Base-by-base conservation (phyloP, 169 alveolate species). In the Besnoitia besnoiti region DNA sequence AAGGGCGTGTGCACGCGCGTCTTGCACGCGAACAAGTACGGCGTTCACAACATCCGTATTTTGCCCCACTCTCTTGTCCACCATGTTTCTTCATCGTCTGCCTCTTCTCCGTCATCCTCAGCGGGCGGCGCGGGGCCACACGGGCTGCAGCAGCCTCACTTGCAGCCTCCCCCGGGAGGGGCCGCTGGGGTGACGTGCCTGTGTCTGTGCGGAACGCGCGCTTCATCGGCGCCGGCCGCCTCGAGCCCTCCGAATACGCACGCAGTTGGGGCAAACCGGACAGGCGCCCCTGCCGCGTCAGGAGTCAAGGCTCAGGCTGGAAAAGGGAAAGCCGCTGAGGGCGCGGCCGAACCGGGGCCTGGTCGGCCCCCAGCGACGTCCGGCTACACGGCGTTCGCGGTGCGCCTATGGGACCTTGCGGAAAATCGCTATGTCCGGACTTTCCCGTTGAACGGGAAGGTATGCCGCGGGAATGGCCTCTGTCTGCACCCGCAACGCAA, bases 1-100 rank as follows among this genome's bases (percentile, higher is more conserved):
- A 30, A 35, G 44, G 80, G 80, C 80, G 39, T 33, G 14, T 67
- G 80, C 80, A 67, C 80, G 0, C 80, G 80, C 10, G 80, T 67
- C 2, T 16, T 67, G 44, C 80, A 67, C 44, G 80, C 80, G n/a
- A 67, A 67, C 44, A 67, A 67, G 42, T 67, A 67, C 80, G 80
- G 80, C 80, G 80, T 67, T 24, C 80, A 67, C 44, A 35, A 24
- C 47, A 67, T 67, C n/a, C 39, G 42, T 7, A 67, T 67, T 67
- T 35, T 67, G 39, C 80, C 44, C 44, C 80, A 67, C 44, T 30
- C 80, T n/a, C 47, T 35, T 16, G 46, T 67, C 47, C 4, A 19
- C 27, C 4, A 10, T 16, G 1, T n/a, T 55, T 55, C 67, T 5
- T 10, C 67, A n/a, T 8, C 67, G n/a, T 5, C 67, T 3, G 12